phyloP scores from a whole-genome alignment of 2,329 filamentous ascomycete species.

The Aspergillus sp. region DNA sequence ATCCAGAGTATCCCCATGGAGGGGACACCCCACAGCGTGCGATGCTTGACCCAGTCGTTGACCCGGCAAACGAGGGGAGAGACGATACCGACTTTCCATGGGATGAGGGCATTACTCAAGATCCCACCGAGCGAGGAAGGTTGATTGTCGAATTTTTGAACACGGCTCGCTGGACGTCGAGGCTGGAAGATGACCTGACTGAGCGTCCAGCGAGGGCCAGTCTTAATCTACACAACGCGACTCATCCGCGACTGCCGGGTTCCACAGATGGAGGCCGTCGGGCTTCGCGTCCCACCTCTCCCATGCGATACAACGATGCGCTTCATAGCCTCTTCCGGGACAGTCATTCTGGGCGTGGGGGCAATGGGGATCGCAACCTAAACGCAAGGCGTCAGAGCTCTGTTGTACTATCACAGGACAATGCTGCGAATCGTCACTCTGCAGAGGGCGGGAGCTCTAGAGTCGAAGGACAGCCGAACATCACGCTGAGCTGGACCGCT shows the following conservation, averaged over 20 bases:
- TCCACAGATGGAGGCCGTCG: slow-evolving; percentile 22
- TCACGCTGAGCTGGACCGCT: slow-evolving; percentile 31
- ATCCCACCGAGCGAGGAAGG: slow-evolving; percentile 34
- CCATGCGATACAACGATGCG: slow-evolving; percentile 18
- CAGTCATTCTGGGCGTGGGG: slow-evolving; percentile 18
- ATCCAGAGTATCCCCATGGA: slow-evolving; percentile 11
- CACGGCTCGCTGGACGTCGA: slow-evolving; percentile 30
- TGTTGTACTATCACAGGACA: slow-evolving; percentile 32
- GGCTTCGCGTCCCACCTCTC: slow-evolving; percentile 25
- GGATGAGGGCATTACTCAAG: slow-evolving; percentile 29
- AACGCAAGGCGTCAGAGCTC: slow-evolving; percentile 32
- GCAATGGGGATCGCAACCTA: slow-evolving; percentile 16
- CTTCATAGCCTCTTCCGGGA: slow-evolving; percentile 24
- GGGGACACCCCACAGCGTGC: slow-evolving; percentile 14
- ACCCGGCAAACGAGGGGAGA: slow-evolving; percentile 11
- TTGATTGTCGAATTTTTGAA: slow-evolving; percentile 36
- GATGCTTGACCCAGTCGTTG: slow-evolving; percentile 18
- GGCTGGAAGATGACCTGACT: slow-evolving; percentile 21
- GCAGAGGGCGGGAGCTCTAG: slow-evolving; percentile 15
- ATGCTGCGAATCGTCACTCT: slow-evolving; percentile 11
- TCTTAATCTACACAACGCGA: slow-evolving; percentile 16
- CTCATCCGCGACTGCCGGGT: slow-evolving; percentile 19
- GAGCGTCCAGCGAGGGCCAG: slow-evolving; percentile 21
- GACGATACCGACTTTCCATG: slow-evolving; percentile 17
- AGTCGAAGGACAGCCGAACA: slow-evolving; percentile 22